Base-by-base conservation (phyloP, 257 asterid species). In the Nicotiana tomentosiformis region DNA sequence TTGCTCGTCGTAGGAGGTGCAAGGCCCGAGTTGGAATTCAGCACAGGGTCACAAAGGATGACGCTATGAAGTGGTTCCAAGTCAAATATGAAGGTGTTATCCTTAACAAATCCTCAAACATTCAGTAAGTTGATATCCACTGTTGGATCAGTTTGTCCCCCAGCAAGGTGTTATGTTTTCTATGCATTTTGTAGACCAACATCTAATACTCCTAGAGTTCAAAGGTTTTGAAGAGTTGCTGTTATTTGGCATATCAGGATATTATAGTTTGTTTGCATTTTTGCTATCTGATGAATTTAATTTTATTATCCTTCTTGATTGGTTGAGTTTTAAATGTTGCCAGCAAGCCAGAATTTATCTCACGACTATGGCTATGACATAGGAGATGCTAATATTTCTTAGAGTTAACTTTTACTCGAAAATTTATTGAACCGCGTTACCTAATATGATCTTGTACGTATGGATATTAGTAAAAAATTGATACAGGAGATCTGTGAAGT, bases 1-100 rank as follows among this genome's bases (percentile, higher is more conserved):
- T 93, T 29, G 97, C 94, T 10, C 92, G 97, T 32, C 93, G 96
- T 61, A 90, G 97, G 30, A 90, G 97, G 85, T 93, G 97, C 93
- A 91, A 93, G 90, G 51, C 97, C 15, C 88, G 94, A 5, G 97
- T 93, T 35, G 97, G 97, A 18, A 93, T 93, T 84, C 96, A 93
- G 67, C 96, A 93, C 87, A 86, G 97, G 85, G 97, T 91, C 80
- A 93, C 96, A 3, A 93, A 91, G 87, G 97, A 91, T 1, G 96
- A 91, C n/a, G 86, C 97, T 18, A 89, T 89, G 92, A 89, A 89
- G 86, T 89, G 92, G 93, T 90, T 90, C 81, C 93, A 90, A 77
- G 89, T 88, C 74, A 90, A 90, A 67, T 90, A 90, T 7, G 93
- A 90, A 80, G 93, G 91, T 87, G 91, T 90, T 68, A 90, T 90